A percentile compares a stretch with the other conserved stretches of the same genome.
Evolutionary conservation across 208 protist genomes (phyloP).

Genomic region (Porcisia hertigi): DNA sequence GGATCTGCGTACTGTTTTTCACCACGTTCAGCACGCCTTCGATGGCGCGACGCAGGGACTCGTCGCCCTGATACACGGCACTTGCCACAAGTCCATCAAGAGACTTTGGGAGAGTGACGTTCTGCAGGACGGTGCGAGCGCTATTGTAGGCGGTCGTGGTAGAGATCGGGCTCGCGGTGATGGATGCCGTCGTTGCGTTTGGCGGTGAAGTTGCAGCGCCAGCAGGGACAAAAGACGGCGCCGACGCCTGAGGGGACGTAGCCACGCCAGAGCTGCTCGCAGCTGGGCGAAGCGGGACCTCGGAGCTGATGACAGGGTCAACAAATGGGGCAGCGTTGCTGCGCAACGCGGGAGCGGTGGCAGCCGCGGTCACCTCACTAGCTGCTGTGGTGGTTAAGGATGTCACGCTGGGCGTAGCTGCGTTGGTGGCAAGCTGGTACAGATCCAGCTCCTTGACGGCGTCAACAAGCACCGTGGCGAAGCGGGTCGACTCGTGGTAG

Average conservation of each 20-base stretch:
- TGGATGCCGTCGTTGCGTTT: slow-evolving; percentile 15
- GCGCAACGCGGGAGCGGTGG: neutral
- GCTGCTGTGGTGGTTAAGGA: neutral
- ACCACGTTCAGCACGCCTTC: slow-evolving; percentile 63
- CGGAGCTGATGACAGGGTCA: slow-evolving; percentile 40
- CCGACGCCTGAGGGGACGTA: slow-evolving; percentile 3
- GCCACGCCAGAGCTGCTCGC: slow-evolving; percentile 5
- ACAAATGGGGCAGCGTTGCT: slow-evolving; percentile 16
- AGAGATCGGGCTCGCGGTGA: slow-evolving; percentile 24
- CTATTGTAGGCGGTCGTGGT: slow-evolving; percentile 25
- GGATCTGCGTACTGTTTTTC: slow-evolving; percentile 74
- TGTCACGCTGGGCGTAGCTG: slow-evolving; percentile 1
- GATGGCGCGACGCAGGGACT: slow-evolving; percentile 49
- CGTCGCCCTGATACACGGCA: slow-evolving; percentile 66
- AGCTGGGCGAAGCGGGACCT: slow-evolving; percentile 23
- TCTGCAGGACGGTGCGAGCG: slow-evolving; percentile 60
- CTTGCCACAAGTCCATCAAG: slow-evolving; percentile 71
- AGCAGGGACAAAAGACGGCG: neutral
- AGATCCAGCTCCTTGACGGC: slow-evolving; percentile 36
- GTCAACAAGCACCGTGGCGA: slow-evolving; percentile 47
- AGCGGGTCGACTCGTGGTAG: slow-evolving; percentile 59
- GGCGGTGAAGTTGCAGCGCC: neutral
- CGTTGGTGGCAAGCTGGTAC: slow-evolving; percentile 42
- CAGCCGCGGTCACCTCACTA: slow-evolving; percentile 4
- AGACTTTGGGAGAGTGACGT: slow-evolving; percentile 67